These are phyloP conservation scores for Bonia amplexicaulis DNA, from an alignment of 176 grass and related monocot genomes.

Conservation along the genomic window DNA sequence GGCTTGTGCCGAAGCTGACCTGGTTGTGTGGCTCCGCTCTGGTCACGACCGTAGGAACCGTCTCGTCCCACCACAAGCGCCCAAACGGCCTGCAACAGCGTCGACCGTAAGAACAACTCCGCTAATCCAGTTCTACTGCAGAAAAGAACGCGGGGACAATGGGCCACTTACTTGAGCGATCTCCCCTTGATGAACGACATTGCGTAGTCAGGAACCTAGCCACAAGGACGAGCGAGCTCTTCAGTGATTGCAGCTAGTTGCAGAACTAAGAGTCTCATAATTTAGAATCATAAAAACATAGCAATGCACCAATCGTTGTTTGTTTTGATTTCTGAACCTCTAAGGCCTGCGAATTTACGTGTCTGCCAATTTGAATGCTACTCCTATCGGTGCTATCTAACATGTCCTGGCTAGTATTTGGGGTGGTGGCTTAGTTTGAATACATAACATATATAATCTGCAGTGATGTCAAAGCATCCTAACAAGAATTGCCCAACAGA, in stretches of 20 bases:
- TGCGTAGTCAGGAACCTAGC: slow-evolving; percentile 74
- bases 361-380: neutral
- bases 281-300: too few relatives aligned
- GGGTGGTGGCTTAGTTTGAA: neutral
- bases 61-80: slow-evolving; percentile 88
- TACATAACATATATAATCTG: neutral
- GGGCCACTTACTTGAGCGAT: slow-evolving; percentile 51
- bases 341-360: too few relatives aligned
- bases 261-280: neutral
- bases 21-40: slow-evolving; percentile 82
- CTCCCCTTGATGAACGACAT: slow-evolving; percentile 69
- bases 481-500: neutral
- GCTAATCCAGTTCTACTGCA: neutral
- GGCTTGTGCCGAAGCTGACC: slow-evolving; percentile 1
- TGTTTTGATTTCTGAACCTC: neutral
- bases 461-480: too few relatives aligned
- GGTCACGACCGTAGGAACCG: slow-evolving; percentile 82
- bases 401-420: neutral
- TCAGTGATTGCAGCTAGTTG: neutral
- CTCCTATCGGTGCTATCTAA: neutral
- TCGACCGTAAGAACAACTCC: neutral
- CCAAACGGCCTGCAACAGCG: slow-evolving; percentile 65
- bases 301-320: neutral
- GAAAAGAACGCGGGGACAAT: neutral
- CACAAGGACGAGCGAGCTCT: neutral